Evolutionary conservation across 2,329 filamentous ascomycete species (phyloP).

Genomic region (Hypoxylon sp.): DNA sequence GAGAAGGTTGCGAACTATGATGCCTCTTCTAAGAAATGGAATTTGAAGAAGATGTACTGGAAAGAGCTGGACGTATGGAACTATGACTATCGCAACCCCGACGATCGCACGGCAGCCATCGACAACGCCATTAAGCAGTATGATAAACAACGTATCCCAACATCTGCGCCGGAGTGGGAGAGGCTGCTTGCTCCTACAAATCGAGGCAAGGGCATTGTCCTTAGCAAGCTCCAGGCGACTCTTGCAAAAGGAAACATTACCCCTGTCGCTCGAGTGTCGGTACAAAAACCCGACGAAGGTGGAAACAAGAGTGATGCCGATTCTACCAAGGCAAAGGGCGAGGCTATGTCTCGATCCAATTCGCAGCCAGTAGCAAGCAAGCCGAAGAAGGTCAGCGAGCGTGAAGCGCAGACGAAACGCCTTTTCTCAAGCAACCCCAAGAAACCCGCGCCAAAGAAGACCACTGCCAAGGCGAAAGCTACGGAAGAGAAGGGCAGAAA

Average conservation of each 20-base stretch:
- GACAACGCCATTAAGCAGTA: constrained; percentile 73
- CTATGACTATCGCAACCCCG: constrained; percentile 68
- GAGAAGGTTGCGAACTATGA: constrained; percentile 72
- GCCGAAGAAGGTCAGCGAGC: constrained; percentile 70
- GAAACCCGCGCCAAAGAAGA: constrained; percentile 60
- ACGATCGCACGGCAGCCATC: constrained; percentile 72
- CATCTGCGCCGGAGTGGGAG: constrained; percentile 73
- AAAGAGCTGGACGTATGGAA: constrained; percentile 76
- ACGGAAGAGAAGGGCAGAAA: constrained; percentile 60
- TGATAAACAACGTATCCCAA: constrained; percentile 71
- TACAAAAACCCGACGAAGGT: constrained; percentile 65
- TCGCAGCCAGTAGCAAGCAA: constrained; percentile 68
- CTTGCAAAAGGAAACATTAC: constrained; percentile 68
- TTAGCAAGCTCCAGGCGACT: constrained; percentile 73
- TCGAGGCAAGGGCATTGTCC: constrained; percentile 71
- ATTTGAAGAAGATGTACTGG: constrained; percentile 70
- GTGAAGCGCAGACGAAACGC: constrained; percentile 70
- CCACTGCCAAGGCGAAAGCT: constrained; percentile 62
- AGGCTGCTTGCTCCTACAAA: constrained; percentile 71
- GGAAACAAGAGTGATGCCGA: constrained; percentile 60
- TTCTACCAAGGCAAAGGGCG: constrained; percentile 57
- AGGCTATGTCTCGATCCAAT: constrained; percentile 65
- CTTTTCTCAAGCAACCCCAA: constrained; percentile 63
- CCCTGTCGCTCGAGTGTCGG: constrained; percentile 65
- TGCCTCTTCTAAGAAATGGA: constrained; percentile 66